phyloP scores from a whole-genome alignment of 805 yeast genomes.

The Kodamaea lidongshanica region DNA sequence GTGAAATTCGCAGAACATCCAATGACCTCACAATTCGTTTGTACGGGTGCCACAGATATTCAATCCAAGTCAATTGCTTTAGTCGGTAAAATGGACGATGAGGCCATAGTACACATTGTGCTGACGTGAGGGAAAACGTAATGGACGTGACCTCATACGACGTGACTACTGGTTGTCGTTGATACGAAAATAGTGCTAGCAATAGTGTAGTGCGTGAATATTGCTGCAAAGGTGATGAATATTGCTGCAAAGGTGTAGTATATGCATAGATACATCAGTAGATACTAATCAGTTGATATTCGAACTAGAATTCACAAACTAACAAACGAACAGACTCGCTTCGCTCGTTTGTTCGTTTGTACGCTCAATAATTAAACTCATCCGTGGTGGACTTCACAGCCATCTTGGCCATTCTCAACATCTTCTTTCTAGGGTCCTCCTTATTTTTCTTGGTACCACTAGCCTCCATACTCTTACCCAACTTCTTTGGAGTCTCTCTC shows the following conservation, averaged over 20 bases:
- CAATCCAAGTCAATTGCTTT: slow-evolving; percentile 60
- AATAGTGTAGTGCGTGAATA: no score
- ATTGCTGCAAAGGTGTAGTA: no score
- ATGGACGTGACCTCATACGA: slow-evolving; percentile 44
- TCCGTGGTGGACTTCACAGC: slow-evolving; percentile 57
- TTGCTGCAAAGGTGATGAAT: no score
- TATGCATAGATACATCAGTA: no score
- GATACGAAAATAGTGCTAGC: no score
- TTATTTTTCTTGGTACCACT: slow-evolving; percentile 32
- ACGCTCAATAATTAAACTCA: slow-evolving; percentile 70
- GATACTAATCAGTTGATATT: no score
- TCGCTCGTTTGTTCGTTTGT: no score
- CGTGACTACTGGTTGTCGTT: slow-evolving; percentile 79
- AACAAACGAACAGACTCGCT: no score
- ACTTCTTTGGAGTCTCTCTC: slow-evolving; percentile 86
- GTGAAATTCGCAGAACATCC: neutral
- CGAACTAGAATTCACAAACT: no score
- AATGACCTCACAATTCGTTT: slow-evolving; percentile 12
- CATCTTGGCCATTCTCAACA: slow-evolving; percentile 70
- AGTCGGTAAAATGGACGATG: slow-evolving; percentile 57
- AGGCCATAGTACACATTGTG: slow-evolving; percentile 64
- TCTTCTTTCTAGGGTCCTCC: slow-evolving; percentile 64
- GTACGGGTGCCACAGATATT: slow-evolving; percentile 52
- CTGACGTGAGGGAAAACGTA: slow-evolving; percentile 13
- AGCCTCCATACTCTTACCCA: slow-evolving; percentile 39